Evolutionary conservation across 306 rosid species (phyloP).

Genomic region (Gastrolobium bilobum): DNA sequence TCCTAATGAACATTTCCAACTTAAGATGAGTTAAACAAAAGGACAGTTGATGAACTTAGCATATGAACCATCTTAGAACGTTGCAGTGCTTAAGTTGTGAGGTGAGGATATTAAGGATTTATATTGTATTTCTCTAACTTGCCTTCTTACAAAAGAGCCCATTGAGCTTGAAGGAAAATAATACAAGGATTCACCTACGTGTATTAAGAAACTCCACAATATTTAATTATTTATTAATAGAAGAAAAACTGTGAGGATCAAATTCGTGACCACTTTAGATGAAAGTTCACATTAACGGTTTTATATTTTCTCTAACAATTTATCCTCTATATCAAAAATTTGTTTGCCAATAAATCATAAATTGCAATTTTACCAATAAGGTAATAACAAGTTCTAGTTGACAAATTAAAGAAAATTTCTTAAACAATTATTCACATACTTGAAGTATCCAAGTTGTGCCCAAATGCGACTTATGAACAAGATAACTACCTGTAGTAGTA

Average conservation of each 20-base stretch:
- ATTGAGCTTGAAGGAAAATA: too few species aligned
- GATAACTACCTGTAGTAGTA: not conserved
- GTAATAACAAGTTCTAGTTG: slow-evolving; percentile 21
- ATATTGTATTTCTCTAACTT: too few species aligned
- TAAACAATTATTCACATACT: not conserved
- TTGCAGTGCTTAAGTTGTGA: not conserved
- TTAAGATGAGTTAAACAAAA: slow-evolving; percentile 22
- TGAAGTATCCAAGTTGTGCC: slow-evolving; percentile 1
- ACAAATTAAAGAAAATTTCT: slow-evolving; percentile 22
- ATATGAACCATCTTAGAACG: slow-evolving; percentile 4
- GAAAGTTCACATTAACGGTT: too few species aligned
- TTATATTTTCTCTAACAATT: not conserved
- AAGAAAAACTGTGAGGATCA: too few species aligned
- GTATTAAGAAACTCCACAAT: too few species aligned
- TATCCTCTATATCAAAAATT: slow-evolving; percentile 32
- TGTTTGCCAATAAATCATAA: slow-evolving; percentile 6
- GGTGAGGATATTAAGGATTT: too few species aligned
- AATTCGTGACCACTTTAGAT: too few species aligned
- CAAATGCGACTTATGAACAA: slow-evolving; percentile 18
- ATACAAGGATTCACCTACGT: too few species aligned
- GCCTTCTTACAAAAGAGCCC: too few species aligned
- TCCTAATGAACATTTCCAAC: slow-evolving; percentile 29
- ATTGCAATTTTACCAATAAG: slow-evolving; percentile 6
- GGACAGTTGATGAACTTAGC: not conserved
- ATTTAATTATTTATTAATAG: too few species aligned